A percentile compares a stretch with the other conserved stretches of the same genome.
Conservation (phyloP, 805 yeast genomes). For the Candida vaughaniae region DNA sequence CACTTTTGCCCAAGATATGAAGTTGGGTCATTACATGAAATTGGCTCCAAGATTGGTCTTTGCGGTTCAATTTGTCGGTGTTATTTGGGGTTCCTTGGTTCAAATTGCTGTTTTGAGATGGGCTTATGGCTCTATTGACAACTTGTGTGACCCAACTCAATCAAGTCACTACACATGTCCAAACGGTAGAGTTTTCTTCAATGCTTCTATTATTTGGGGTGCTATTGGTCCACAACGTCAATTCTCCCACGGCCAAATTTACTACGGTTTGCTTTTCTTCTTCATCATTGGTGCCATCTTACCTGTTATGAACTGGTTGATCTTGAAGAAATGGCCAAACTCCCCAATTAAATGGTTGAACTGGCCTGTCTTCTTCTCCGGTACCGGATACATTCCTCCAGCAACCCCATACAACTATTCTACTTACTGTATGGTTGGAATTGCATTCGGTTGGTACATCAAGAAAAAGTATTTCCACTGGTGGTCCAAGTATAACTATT, state of each 20-base stretch:
- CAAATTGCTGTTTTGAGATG: constrained; percentile 42
- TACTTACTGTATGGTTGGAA: constrained; percentile 44
- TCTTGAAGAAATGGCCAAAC: constrained; percentile 44
- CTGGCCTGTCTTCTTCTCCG: constrained; percentile 38
- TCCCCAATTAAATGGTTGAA: constrained; percentile 14
- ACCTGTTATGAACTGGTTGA: constrained; percentile 38
- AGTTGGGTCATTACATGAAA: constrained; percentile 46
- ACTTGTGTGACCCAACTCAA: constrained; percentile 32
- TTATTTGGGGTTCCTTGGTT: constrained; percentile 43
- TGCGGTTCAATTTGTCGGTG: constrained; percentile 43
- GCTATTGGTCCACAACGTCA: constrained; percentile 25
- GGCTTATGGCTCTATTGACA: constrained; percentile 35
- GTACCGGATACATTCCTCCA: constrained; percentile 67
- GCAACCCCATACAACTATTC: constrained; percentile 69
- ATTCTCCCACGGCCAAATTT: constrained; percentile 15
- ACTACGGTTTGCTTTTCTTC: constrained; percentile 36
- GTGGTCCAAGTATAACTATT: constrained; percentile 41
- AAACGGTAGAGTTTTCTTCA: constrained; percentile 40
- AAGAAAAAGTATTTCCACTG: constrained; percentile 41
- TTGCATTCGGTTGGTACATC: constrained; percentile 35
- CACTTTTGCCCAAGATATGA: constrained; percentile 47
- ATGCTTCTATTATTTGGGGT: constrained; percentile 46
- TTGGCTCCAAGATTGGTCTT: constrained; percentile 39
- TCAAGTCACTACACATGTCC: constrained; percentile 39
- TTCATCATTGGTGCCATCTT: constrained; percentile 36